Percentiles rank a stretch among this genome's conserved stretches.
Evolutionary conservation across 495 filamentous ascomycete species (phyloP).

Genomic region (Chaetomidium leptoderma): DNA sequence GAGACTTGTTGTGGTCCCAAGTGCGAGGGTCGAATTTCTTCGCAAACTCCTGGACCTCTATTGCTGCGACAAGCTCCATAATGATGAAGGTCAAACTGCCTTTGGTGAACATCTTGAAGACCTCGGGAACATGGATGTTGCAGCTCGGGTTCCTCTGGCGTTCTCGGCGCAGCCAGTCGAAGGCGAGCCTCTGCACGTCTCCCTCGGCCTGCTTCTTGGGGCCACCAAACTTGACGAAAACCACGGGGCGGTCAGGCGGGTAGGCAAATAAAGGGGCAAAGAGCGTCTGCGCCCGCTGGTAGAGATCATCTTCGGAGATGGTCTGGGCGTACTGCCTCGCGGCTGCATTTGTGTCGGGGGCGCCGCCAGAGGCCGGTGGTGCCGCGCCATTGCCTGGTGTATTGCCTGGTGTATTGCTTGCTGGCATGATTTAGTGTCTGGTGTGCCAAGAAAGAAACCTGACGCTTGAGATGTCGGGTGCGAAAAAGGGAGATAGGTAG

Average conservation of each 20-base stretch:
- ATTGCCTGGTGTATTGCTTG: too few relatives aligned
- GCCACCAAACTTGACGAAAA: conserved; percentile 11
- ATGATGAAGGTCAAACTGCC: background rate
- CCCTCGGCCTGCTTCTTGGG: conserved; percentile 10
- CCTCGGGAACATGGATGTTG: conserved; percentile 4
- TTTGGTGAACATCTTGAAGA: conserved; percentile 5
- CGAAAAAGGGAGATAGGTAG: too few relatives aligned
- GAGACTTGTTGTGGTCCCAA: background rate
- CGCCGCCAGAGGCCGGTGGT: background rate
- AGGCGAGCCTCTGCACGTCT: conserved; percentile 4
- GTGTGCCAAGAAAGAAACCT: too few relatives aligned
- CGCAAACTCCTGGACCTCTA: background rate
- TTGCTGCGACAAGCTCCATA: background rate
- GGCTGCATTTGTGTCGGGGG: conserved; percentile 2
- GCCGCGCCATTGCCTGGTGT: background rate
- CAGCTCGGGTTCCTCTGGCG: background rate
- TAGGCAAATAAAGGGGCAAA: background rate
- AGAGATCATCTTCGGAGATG: conserved; percentile 4
- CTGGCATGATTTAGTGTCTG: too few relatives aligned
- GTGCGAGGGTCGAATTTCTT: background rate
- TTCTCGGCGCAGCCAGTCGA: background rate
- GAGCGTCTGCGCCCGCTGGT: background rate
- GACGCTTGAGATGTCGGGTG: too few relatives aligned
- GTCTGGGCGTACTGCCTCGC: conserved; percentile 3
- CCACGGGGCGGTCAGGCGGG: conserved; percentile 2